A percentile compares a stretch with the other conserved stretches of the same genome.
Evolutionary conservation across 2,329 filamentous ascomycete genomes (phyloP).

Genomic region (Diaporthe velutina): DNA sequence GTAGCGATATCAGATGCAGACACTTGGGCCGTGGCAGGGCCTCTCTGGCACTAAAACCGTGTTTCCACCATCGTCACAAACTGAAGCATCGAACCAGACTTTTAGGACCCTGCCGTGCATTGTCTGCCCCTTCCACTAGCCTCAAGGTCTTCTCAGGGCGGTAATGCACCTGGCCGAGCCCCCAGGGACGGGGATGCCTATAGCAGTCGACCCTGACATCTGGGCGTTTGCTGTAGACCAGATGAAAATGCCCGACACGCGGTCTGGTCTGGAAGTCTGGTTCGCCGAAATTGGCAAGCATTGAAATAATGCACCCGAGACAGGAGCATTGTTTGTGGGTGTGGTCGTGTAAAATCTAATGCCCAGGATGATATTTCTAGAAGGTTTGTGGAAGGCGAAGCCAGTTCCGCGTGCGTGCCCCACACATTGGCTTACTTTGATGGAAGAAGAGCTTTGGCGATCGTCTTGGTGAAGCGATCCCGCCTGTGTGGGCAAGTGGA

Average conservation of each 20-base stretch:
- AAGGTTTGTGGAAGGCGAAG: slow-evolving; percentile 19
- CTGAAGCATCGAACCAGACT: slow-evolving; percentile 11
- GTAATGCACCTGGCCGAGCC: not conserved
- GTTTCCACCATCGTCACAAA: slow-evolving; percentile 22
- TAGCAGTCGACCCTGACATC: slow-evolving; percentile 13
- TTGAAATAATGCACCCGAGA: slow-evolving; percentile 5
- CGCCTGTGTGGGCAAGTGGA: not conserved
- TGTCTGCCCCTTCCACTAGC: slow-evolving; percentile 12
- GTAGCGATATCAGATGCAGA: not conserved
- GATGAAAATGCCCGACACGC: slow-evolving; percentile 18
- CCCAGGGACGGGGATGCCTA: not conserved
- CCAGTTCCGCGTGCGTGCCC: not conserved
- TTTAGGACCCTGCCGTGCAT: slow-evolving; percentile 21
- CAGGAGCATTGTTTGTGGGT: not conserved
- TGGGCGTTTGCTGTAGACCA: slow-evolving; percentile 16
- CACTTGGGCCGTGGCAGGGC: not conserved
- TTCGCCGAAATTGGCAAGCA: slow-evolving; percentile 23
- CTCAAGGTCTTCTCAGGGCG: slow-evolving; percentile 5
- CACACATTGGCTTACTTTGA: not conserved
- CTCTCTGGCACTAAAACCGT: not conserved
- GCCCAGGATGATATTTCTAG: slow-evolving; percentile 1
- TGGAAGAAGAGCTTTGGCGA: too few species aligned
- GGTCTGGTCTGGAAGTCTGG: slow-evolving; percentile 5
- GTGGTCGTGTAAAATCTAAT: not conserved
- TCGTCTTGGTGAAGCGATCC: not conserved